phyloP scores from a whole-genome alignment of 116 monocot species.

The Trichopus zeylanicus region DNA sequence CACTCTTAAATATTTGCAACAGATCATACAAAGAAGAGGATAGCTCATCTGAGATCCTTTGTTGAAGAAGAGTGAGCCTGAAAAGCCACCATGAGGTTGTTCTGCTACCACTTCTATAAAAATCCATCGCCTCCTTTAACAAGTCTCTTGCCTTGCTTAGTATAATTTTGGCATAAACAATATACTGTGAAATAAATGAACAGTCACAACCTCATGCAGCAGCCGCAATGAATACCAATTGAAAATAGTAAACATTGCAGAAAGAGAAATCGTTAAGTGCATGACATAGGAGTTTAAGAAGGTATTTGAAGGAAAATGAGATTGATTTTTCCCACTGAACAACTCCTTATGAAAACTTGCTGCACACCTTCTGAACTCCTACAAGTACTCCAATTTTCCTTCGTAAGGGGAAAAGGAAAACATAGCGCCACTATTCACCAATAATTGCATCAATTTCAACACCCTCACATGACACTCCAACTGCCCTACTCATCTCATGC shows the following conservation, averaged over 20 bases:
- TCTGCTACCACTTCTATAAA: constrained; percentile 21
- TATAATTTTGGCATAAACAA: constrained; percentile 59
- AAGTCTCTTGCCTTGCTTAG: constrained; percentile 47
- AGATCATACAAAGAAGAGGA: constrained; percentile 71
- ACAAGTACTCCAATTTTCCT: too few relatives aligned
- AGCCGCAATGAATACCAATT: background rate
- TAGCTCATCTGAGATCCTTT: constrained; percentile 72
- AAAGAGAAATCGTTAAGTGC: too few relatives aligned
- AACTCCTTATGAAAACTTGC: too few relatives aligned
- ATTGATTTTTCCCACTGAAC: too few relatives aligned
- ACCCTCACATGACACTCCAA: too few relatives aligned
- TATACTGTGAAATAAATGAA: constrained; percentile 52
- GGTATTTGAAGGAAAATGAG: too few relatives aligned
- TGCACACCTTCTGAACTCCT: too few relatives aligned
- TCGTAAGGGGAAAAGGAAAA: too few relatives aligned
- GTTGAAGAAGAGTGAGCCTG: constrained; percentile 64
- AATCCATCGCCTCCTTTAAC: constrained; percentile 12
- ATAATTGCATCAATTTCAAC: too few relatives aligned
- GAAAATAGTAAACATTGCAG: background rate
- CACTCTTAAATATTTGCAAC: constrained; percentile 40
- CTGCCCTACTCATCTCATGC: background rate
- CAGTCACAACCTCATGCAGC: background rate
- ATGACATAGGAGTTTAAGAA: too few relatives aligned
- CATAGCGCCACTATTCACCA: too few relatives aligned
- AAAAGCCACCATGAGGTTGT: constrained; percentile 88